Evolutionary conservation across 2,329 filamentous ascomycete species (phyloP).

Genomic region (Aspergillus transmontanensis): DNA sequence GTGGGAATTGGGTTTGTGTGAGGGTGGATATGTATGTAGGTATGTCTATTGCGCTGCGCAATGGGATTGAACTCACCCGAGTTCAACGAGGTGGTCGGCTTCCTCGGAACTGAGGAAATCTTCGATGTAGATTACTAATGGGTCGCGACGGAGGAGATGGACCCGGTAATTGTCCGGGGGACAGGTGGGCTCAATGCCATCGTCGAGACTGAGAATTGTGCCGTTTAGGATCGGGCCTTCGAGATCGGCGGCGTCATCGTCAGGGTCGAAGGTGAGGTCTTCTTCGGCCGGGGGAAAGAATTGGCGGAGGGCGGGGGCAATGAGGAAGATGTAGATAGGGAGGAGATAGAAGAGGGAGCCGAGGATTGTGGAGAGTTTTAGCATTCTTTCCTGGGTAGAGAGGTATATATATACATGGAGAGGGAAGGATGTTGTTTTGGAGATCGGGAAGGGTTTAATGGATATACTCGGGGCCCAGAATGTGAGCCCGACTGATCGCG

Average conservation of each 20-base stretch:
- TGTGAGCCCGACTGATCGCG: no score
- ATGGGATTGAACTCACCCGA: conserved; percentile 47
- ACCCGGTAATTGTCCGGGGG: conserved; percentile 35
- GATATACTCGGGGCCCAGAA: neutral
- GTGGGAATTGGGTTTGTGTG: neutral
- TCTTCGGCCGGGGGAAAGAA: conserved; percentile 22
- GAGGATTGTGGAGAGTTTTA: conserved; percentile 33
- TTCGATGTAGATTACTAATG: conserved; percentile 62
- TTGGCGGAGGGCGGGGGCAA: conserved; percentile 35
- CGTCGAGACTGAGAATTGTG: conserved; percentile 38
- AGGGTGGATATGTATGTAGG: neutral
- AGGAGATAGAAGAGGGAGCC: conserved; percentile 39
- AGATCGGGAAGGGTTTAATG: neutral
- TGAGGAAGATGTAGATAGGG: conserved; percentile 40
- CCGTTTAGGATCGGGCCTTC: conserved; percentile 26
- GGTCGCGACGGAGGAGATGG: conserved; percentile 56
- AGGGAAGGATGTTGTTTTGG: neutral
- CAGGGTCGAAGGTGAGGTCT: conserved; percentile 22
- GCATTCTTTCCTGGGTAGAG: neutral
- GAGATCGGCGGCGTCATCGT: neutral
- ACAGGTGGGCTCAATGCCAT: conserved; percentile 31
- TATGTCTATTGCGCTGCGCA: neutral
- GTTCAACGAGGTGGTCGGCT: conserved; percentile 52
- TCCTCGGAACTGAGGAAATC: conserved; percentile 55
- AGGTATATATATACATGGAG: neutral